Conservation (phyloP, 768 basidiomycete genomes). For the Suillus placidus region DNA sequence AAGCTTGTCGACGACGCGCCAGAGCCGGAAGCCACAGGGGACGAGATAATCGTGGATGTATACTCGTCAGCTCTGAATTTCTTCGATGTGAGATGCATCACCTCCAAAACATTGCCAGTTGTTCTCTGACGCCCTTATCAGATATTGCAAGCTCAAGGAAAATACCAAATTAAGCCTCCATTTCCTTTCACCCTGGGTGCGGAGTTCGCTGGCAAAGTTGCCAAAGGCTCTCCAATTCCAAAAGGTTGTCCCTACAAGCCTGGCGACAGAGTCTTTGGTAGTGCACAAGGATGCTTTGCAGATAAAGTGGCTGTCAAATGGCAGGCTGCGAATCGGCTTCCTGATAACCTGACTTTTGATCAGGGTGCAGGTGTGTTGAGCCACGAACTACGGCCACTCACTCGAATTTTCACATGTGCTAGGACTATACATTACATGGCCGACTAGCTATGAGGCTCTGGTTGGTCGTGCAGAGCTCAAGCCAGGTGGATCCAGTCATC, state of each 20-base stretch:
- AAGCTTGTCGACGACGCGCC: slow-evolving; percentile 53
- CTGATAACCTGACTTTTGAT: slow-evolving; percentile 76
- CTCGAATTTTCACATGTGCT: slow-evolving; percentile 7
- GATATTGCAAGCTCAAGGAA: slow-evolving; percentile 88
- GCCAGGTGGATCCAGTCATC: slow-evolving; percentile 50
- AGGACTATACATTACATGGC: slow-evolving; percentile 89
- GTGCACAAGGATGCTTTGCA: slow-evolving; percentile 75
- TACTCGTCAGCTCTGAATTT: slow-evolving; percentile 79
- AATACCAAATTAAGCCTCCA: slow-evolving; percentile 82
- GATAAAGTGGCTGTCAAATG: slow-evolving; percentile 69
- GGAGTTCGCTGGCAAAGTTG: slow-evolving; percentile 84
- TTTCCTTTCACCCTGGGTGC: slow-evolving; percentile 84
- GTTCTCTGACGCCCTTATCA: slow-evolving; percentile 25
- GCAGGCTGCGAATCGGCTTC: slow-evolving; percentile 61
- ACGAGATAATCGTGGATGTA: slow-evolving; percentile 74
- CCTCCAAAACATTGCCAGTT: slow-evolving; percentile 18
- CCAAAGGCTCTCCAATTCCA: slow-evolving; percentile 73
- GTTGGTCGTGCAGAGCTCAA: slow-evolving; percentile 83
- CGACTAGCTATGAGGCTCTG: slow-evolving; percentile 91
- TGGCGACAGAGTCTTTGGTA: slow-evolving; percentile 90
- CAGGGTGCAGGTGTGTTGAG: slow-evolving; percentile 70
- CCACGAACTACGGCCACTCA: background rate
- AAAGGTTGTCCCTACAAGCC: slow-evolving; percentile 73
- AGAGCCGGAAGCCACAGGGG: slow-evolving; percentile 50
- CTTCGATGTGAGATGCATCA: slow-evolving; percentile 53